Conservation (phyloP, 2,329 filamentous ascomycete genomes). For the Escovopsis weberi region DNA sequence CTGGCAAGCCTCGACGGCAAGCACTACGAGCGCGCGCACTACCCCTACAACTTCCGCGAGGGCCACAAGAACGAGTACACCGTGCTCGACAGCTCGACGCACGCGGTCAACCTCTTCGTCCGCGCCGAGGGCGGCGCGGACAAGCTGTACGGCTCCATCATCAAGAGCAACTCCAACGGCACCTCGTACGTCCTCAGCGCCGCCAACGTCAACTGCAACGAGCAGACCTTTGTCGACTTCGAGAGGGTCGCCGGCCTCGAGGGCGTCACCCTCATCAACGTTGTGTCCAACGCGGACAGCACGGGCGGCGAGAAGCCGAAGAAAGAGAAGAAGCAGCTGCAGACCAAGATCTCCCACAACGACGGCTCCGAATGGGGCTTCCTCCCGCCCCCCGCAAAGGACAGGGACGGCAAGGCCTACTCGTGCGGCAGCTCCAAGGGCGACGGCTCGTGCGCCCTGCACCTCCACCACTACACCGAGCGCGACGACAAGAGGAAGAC, state of each 20-base stretch:
- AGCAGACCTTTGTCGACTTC: slow-evolving; percentile 73
- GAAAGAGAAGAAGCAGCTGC: slow-evolving; percentile 75
- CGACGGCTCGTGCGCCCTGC: slow-evolving; percentile 61
- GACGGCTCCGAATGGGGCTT: slow-evolving; percentile 81
- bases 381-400: slow-evolving; percentile 55
- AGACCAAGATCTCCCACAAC: slow-evolving; percentile 90
- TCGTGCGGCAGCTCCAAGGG: slow-evolving; percentile 47
- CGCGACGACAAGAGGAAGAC: slow-evolving; percentile 67
- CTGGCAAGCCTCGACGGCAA: slow-evolving; percentile 75
- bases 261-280: slow-evolving; percentile 76
- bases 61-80: slow-evolving; percentile 74
- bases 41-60: slow-evolving; percentile 73
- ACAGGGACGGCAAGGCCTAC: slow-evolving; percentile 58
- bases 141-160: slow-evolving; percentile 66
- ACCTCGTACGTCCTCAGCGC: slow-evolving; percentile 86
- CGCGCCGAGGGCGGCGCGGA: slow-evolving; percentile 54
- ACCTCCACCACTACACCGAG: slow-evolving; percentile 94
- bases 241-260: slow-evolving; percentile 90
- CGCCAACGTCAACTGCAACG: slow-evolving; percentile 66
- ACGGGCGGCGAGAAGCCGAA: slow-evolving; percentile 77
- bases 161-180: slow-evolving; percentile 98
- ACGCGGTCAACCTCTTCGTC: slow-evolving; percentile 88
- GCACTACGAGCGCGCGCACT: slow-evolving; percentile 68
- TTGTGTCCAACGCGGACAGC: slow-evolving; percentile 60
- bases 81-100: slow-evolving; percentile 85